A percentile compares a stretch with the other conserved stretches of the same genome.
These are phyloP conservation scores for Aspergillus neotritici DNA, from an alignment of 2,329 filamentous ascomycete species.

Conservation along the genomic window DNA sequence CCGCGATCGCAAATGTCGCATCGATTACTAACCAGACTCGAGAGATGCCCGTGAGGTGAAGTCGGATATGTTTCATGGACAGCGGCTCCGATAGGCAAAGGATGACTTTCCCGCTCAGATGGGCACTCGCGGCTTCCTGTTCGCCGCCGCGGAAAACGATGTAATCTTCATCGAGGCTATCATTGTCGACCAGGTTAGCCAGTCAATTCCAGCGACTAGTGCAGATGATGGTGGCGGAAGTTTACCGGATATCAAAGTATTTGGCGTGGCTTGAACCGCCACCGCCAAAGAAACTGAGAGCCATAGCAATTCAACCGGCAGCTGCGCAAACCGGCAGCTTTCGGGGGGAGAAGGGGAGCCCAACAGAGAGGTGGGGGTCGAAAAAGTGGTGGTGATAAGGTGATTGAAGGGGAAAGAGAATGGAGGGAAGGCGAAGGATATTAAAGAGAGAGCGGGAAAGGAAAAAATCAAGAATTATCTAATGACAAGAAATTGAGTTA, in stretches of 20 bases:
- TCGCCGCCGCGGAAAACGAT: constrained; percentile 71
- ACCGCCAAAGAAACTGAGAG: constrained; percentile 42
- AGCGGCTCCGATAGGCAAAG: constrained; percentile 65
- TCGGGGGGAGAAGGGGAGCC: constrained; percentile 4
- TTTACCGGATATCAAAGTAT: constrained; percentile 46
- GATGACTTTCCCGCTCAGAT: constrained; percentile 67
- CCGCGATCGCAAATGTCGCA: not conserved
- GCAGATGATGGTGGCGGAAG: constrained; percentile 11
- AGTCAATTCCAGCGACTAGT: constrained; percentile 11
- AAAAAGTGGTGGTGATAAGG: not conserved
- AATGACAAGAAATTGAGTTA: not conserved
- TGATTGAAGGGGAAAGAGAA: constrained; percentile 1
- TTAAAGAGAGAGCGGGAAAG: not conserved
- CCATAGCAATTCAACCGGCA: constrained; percentile 30
- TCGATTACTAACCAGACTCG: constrained; percentile 57
- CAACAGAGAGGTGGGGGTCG: not conserved
- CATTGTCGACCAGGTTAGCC: constrained; percentile 7
- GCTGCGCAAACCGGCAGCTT: constrained; percentile 16
- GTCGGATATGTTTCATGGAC: constrained; percentile 65
- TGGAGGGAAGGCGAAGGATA: not conserved
- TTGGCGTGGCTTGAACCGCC: constrained; percentile 43
- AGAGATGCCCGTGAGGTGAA: constrained; percentile 65
- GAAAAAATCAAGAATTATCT: constrained; percentile 7
- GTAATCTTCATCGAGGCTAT: constrained; percentile 70
- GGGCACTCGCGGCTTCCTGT: constrained; percentile 68